phyloP scores from a whole-genome alignment of 2,329 filamentous ascomycete species.

The Colletotrichum liaoningense region DNA sequence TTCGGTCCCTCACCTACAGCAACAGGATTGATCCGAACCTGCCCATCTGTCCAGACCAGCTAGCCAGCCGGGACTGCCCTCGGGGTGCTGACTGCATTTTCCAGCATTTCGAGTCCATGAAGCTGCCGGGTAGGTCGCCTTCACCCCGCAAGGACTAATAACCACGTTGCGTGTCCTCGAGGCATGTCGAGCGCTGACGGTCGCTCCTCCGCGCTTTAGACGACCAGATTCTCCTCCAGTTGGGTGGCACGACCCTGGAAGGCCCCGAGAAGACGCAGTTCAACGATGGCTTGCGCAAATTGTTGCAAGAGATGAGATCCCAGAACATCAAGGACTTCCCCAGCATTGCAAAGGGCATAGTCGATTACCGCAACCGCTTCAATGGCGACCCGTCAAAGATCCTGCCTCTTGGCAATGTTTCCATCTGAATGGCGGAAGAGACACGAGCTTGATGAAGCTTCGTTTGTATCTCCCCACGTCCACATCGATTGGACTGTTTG shows the following conservation, averaged over 20 bases:
- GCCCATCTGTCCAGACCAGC: conserved; percentile 81
- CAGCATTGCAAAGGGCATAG: conserved; percentile 73
- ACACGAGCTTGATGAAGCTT: background rate
- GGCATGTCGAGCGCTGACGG: conserved; percentile 58
- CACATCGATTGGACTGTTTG: background rate
- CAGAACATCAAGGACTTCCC: conserved; percentile 74
- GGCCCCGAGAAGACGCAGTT: conserved; percentile 71
- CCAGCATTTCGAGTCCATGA: conserved; percentile 84
- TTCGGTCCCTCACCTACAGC: conserved; percentile 92
- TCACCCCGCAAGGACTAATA: conserved; percentile 29
- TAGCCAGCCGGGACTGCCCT: conserved; percentile 75
- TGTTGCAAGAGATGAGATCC: conserved; percentile 70
- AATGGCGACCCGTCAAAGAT: conserved; percentile 73
- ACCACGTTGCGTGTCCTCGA: conserved; percentile 47
- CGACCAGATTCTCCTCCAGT: conserved; percentile 78
- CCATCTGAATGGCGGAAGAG: conserved; percentile 42
- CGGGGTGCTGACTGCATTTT: conserved; percentile 78
- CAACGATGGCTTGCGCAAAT: conserved; percentile 69
- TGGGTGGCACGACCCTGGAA: conserved; percentile 74
- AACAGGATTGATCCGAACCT: conserved; percentile 84
- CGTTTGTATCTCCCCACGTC: conserved; percentile 1
- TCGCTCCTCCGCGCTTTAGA: conserved; percentile 62
- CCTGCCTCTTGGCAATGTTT: conserved; percentile 65
- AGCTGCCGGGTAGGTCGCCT: conserved; percentile 76
- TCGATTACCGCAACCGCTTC: conserved; percentile 74